Evolutionary conservation across 495 filamentous ascomycete species (phyloP), one percentile per base, ranked within the genome.

Genomic region (Alectoria sarmentosa): DNA sequence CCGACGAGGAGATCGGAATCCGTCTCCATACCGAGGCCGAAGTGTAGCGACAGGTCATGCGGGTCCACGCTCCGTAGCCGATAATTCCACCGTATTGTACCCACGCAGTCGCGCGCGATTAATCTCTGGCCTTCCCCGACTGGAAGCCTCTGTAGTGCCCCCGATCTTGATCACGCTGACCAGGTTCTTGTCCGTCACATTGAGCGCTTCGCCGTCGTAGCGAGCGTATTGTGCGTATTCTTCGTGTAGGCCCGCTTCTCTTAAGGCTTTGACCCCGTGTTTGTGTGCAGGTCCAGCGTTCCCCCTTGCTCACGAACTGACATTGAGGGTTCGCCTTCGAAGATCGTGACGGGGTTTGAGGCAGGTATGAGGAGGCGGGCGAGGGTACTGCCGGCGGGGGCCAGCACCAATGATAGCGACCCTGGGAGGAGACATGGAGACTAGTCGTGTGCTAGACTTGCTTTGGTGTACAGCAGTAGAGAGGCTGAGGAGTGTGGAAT

Each of bases 321-420:
- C 44, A 74, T 72, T n/a, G 71, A 71, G 30, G 68, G 60, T 56
- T 83, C 82, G 32, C 73, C 73, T 69, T 88, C 85, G 69, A 79
- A 87, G 66, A 88, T 73, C 3, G 76, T 76, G 59, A 72, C 76
- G n/a, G 71, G 65, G 62, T 85, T 81, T 30, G 70, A 68, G 54
- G 76, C 69, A 34, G 68, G 66, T 59, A 81, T 74, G 15, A 88
- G 78, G 44, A 88, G 74, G 52, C 77, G 75, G n/a, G 80, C 83
- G 15, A 87, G 77, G 6, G 80, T 82, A 26, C 84, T 75, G 32
- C 86, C 85, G 5, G 76, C 78, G 28, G 84, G 84, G 85, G 7
- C 84, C 86, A 48, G 73, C 83, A 66, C 84, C 83, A 41, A 85
- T 73, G 66, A 86, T 84, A 42, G 83, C 83, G 52, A 86, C 82